These are phyloP conservation scores for Podospora pseudopauciseta DNA, from an alignment of 495 filamentous ascomycete species.

Conservation along the genomic window DNA sequence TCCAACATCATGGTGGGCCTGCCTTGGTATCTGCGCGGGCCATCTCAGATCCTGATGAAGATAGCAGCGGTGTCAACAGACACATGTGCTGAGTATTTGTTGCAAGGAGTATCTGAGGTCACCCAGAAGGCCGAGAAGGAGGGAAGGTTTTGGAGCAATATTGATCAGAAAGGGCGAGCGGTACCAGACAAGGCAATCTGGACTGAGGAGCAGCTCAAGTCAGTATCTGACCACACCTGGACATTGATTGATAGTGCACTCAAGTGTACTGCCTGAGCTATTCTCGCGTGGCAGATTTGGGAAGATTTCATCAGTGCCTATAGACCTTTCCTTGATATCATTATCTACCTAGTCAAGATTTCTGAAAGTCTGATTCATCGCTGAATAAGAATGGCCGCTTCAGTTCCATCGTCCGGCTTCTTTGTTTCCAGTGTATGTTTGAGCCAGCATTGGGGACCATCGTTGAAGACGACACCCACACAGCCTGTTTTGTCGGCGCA, in stretches of 20 bases:
- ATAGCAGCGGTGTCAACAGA: conserved; percentile 17
- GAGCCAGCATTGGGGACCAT: neutral
- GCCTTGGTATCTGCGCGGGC: conserved; percentile 17
- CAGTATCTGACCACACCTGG: conserved; percentile 19
- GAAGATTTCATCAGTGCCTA: too few relatives aligned
- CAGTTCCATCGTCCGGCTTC: neutral
- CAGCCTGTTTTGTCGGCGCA: neutral
- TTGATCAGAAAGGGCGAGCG: conserved; percentile 21
- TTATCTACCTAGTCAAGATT: neutral
- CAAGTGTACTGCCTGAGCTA: neutral
- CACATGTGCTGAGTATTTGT: conserved; percentile 20
- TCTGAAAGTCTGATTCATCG: neutral
- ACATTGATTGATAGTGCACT: conserved; percentile 15
- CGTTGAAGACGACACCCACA: neutral
- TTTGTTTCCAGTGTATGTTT: neutral
- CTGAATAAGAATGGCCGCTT: neutral
- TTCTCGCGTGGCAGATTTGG: neutral
- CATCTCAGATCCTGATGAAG: neutral
- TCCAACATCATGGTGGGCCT: conserved; percentile 12
- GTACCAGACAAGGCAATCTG: conserved; percentile 20
- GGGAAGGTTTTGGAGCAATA: conserved; percentile 23
- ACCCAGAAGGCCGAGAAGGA: conserved; percentile 9
- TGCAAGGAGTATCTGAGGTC: conserved; percentile 10
- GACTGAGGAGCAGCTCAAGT: conserved; percentile 18
- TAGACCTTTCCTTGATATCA: too few relatives aligned